Evolutionary conservation across 129 eudicot genomes (phyloP).

Genomic region (Smallanthus sonchifolius): DNA sequence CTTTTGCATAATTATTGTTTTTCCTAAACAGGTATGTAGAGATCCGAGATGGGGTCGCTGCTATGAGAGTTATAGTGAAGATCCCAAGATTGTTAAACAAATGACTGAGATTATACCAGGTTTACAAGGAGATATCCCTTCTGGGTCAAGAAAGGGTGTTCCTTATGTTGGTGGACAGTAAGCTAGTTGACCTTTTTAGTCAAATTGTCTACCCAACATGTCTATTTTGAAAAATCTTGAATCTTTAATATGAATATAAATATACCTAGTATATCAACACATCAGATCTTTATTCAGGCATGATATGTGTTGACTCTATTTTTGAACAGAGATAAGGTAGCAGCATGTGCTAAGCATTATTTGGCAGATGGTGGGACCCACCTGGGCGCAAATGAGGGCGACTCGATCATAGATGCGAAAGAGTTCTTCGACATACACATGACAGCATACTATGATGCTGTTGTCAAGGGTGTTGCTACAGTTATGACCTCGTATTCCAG

Average conservation of each 20-base stretch:
- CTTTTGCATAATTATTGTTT: not conserved
- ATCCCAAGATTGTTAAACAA: slow-evolving; percentile 40
- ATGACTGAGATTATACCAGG: slow-evolving; percentile 44
- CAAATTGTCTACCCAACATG: not conserved
- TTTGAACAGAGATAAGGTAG: slow-evolving; percentile 33
- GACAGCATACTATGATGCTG: slow-evolving; percentile 51
- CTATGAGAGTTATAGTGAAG: slow-evolving; percentile 50
- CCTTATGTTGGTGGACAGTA: slow-evolving; percentile 39
- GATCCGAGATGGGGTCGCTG: slow-evolving; percentile 66
- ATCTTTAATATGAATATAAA: too few species aligned
- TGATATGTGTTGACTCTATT: not conserved
- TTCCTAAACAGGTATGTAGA: slow-evolving; percentile 46
- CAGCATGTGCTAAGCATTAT: slow-evolving; percentile 58
- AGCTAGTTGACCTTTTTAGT: not conserved
- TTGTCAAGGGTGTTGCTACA: slow-evolving; percentile 55
- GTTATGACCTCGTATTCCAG: slow-evolving; percentile 63
- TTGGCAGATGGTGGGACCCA: slow-evolving; percentile 66
- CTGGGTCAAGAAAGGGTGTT: slow-evolving; percentile 31
- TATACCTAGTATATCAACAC: not conserved
- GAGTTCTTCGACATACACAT: slow-evolving; percentile 48
- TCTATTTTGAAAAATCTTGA: too few species aligned
- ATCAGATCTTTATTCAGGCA: not conserved
- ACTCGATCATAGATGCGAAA: slow-evolving; percentile 36
- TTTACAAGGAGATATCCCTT: slow-evolving; percentile 42
- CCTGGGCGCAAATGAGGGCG: slow-evolving; percentile 46